Evolutionary conservation across 257 asterid species (phyloP).

Genomic region (Lycium barbarum): DNA sequence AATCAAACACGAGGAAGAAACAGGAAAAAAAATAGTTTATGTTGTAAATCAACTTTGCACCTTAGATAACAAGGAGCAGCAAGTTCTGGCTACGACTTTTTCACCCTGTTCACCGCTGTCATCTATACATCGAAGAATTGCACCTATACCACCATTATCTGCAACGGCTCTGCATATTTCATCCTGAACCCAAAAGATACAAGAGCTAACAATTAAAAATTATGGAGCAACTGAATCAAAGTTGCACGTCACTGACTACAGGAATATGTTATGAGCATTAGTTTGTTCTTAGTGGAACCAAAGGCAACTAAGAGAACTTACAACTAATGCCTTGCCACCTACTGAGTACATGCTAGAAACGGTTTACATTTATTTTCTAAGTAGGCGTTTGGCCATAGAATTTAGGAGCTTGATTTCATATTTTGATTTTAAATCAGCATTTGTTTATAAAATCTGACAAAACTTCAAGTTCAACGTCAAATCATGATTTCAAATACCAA

Average conservation of each 20-base stretch:
- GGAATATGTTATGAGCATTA: not conserved
- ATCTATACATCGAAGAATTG: constrained; percentile 68
- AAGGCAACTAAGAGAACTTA: not conserved
- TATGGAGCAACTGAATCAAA: not conserved
- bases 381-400: too few species aligned
- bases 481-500: too few species aligned
- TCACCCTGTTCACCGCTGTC: constrained; percentile 75
- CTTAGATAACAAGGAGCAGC: constrained; percentile 85
- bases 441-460: too few species aligned
- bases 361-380: too few species aligned
- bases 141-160: constrained; percentile 78
- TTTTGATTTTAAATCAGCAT: too few species aligned
- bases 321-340: not conserved
- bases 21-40: not conserved
- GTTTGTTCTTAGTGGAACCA: not conserved
- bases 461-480: too few species aligned
- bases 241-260: not conserved
- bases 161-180: constrained; percentile 92
- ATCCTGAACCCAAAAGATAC: constrained; percentile 60
- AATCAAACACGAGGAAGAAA: not conserved
- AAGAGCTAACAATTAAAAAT: constrained; percentile 6
- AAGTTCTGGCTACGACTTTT: constrained; percentile 64
- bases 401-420: too few species aligned
- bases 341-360: not conserved
- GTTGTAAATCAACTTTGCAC: constrained; percentile 50